Evolutionary conservation across 2,329 filamentous ascomycete genomes (phyloP), one percentile per base, ranked within the genome.

Genomic region (Xylaria sp.): DNA sequence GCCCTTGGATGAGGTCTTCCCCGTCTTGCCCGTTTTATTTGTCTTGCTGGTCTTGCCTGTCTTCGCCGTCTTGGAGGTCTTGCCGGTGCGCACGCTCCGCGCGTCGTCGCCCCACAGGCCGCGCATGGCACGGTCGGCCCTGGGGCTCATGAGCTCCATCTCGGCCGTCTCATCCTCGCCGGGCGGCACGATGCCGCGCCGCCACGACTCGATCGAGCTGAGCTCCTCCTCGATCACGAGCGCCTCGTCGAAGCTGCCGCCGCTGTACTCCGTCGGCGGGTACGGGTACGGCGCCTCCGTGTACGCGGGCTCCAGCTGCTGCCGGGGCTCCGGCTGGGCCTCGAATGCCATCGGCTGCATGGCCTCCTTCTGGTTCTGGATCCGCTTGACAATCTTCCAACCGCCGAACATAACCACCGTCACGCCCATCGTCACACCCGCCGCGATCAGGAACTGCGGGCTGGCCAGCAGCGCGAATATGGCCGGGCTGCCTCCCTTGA

Each of bases 371-470:
- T 69, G 70, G 16, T 81, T 79, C 54, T 74, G 72, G 62, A 97
- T 90, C 64, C 86, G 88, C 79, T 97, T 95, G 74, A 99, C 87
- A 71, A 99, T 97, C 76, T 96, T 97, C 83, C 91, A 97, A 4
- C 94, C 93, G 49, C 94, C 94, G 56, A 99, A 91, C 71, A 94
- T 92, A 65, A 99, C 91, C 7, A 97, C 87, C 0, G 94, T 97
- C n/a, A 96, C 87, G 13, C 94, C 94, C 0, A 96, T 86, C 0
- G 90, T 91, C 13, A 96, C 86, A 40, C 92, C 90, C 0, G 90
- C 91, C 3, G 92, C 92, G 65, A 99, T 96, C 59, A 97, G 83
- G 69, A 99, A 99, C 68, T 99, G 91, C 1, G 94, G 94, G 52
- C 89, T 92, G 0, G 91, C 87, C 2, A 99, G 83, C 19, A 99